Evolutionary conservation across 129 eudicot species (phyloP).

Genomic region (Tagetes patula): DNA sequence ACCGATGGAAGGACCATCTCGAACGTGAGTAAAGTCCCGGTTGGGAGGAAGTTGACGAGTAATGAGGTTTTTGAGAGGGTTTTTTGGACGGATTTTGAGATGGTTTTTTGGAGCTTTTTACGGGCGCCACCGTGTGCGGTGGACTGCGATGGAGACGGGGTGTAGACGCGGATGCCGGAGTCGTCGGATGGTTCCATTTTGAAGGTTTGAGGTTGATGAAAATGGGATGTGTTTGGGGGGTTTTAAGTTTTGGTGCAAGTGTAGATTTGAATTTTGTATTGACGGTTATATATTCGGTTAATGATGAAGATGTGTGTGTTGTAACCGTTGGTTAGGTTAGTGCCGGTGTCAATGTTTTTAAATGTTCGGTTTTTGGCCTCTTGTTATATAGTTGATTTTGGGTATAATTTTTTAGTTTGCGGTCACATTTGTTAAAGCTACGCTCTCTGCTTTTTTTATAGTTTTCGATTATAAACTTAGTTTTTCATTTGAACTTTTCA

Average conservation of each 20-base stretch:
- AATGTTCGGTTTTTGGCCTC: neutral
- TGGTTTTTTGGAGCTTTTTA: slow-evolving; percentile 37
- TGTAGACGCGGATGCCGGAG: slow-evolving; percentile 75
- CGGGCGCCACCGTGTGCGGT: slow-evolving; percentile 22
- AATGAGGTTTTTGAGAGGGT: slow-evolving; percentile 89
- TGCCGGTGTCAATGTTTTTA: slow-evolving; percentile 1
- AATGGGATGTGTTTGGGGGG: neutral
- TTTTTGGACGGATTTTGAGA: slow-evolving; percentile 68
- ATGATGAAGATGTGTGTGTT: neutral
- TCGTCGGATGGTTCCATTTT: slow-evolving; percentile 58
- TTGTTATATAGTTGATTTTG: neutral
- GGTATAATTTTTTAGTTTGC: neutral
- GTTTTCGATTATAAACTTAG: no score
- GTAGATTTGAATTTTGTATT: slow-evolving; percentile 26
- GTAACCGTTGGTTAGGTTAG: slow-evolving; percentile 13
- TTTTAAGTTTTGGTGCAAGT: neutral
- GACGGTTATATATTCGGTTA: slow-evolving; percentile 17
- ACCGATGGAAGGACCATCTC: slow-evolving; percentile 92
- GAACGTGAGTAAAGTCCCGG: slow-evolving; percentile 86
- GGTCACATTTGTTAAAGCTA: neutral
- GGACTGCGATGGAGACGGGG: slow-evolving; percentile 33
- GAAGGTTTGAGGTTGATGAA: slow-evolving; percentile 1
- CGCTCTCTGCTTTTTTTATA: no score
- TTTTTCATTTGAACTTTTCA: no score
- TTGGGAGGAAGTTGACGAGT: slow-evolving; percentile 91